Percentiles rank a stretch among this genome's conserved stretches.
Evolutionary conservation across 2,329 filamentous ascomycete species (phyloP).

Genomic region (Periconia digitata): DNA sequence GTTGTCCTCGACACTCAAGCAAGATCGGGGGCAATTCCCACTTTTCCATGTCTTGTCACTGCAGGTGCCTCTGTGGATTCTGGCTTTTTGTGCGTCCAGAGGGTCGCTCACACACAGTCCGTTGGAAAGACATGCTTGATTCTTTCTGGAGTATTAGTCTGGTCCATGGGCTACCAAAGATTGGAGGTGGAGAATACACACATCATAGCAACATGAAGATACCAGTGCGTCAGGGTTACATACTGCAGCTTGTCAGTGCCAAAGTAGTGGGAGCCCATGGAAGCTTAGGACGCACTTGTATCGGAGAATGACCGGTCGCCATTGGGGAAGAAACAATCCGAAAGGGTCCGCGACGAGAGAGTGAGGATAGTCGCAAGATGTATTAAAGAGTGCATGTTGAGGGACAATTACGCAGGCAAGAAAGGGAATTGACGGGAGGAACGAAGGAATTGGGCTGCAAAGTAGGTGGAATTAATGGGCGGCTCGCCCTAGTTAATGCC

Average conservation of each 20-base stretch:
- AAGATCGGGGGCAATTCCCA: slow-evolving; percentile 26
- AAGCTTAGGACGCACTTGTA: slow-evolving; percentile 9
- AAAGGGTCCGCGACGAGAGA: slow-evolving; percentile 5
- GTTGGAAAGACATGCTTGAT: slow-evolving; percentile 34
- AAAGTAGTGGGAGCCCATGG: neutral
- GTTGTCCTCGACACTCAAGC: slow-evolving; percentile 23
- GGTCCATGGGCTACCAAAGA: neutral
- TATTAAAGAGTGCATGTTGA: slow-evolving; percentile 12
- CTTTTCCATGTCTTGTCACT: slow-evolving; percentile 28
- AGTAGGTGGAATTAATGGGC: neutral
- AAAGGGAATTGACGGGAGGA: neutral
- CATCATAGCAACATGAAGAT: slow-evolving; percentile 28
- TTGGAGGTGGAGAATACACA: neutral
- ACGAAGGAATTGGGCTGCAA: no score
- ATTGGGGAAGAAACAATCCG: slow-evolving; percentile 16
- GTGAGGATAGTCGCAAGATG: slow-evolving; percentile 1
- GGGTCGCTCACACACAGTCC: slow-evolving; percentile 29
- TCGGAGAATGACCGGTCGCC: slow-evolving; percentile 5
- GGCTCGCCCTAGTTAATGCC: no score
- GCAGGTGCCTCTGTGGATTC: slow-evolving; percentile 29
- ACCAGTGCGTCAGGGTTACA: slow-evolving; percentile 20
- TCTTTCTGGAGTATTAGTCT: slow-evolving; percentile 7
- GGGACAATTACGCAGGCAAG: neutral
- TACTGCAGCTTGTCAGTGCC: slow-evolving; percentile 6
- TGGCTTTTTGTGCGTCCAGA: slow-evolving; percentile 17